Evolutionary conservation across 2,329 filamentous ascomycete genomes (phyloP).

Genomic region (Phoma herbarum): DNA sequence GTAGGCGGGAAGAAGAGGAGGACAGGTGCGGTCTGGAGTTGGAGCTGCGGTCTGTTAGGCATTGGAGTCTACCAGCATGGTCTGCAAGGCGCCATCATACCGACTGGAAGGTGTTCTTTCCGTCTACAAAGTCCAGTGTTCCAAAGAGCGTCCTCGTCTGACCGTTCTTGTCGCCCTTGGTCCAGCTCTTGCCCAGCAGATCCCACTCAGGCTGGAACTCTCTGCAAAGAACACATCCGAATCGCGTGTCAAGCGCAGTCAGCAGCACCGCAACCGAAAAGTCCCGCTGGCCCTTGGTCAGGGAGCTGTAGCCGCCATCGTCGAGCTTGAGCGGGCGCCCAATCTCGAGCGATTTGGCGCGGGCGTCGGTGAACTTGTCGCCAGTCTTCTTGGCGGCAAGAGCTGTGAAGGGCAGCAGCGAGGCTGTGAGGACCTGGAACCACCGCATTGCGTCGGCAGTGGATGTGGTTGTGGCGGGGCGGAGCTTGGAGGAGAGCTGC

Average conservation of each 20-base stretch:
- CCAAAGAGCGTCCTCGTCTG: constrained; percentile 79
- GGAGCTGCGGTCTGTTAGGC: constrained; percentile 69
- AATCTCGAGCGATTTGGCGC: constrained; percentile 70
- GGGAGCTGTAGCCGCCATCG: constrained; percentile 76
- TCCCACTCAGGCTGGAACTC: constrained; percentile 97
- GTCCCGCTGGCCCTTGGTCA: constrained; percentile 81
- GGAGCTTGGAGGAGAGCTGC: constrained; percentile 24
- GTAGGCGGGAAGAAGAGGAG: constrained; percentile 89
- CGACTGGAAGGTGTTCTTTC: constrained; percentile 84
- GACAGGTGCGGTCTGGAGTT: constrained; percentile 92
- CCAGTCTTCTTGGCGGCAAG: constrained; percentile 69
- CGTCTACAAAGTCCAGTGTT: constrained; percentile 87
- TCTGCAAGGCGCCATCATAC: constrained; percentile 59
- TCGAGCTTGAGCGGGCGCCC: constrained; percentile 76
- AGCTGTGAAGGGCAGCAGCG: constrained; percentile 68
- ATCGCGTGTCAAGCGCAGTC: constrained; percentile 84
- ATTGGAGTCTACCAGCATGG: background rate
- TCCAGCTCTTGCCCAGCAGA: constrained; percentile 84
- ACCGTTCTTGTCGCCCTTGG: constrained; percentile 78
- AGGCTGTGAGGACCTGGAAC: constrained; percentile 68
- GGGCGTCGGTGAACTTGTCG: constrained; percentile 76
- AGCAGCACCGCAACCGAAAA: constrained; percentile 84
- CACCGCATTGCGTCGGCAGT: constrained; percentile 68
- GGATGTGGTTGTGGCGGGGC: constrained; percentile 26
- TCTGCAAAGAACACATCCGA: constrained; percentile 84